Percentiles rank a stretch among this genome's conserved stretches.
Evolutionary conservation across 2,329 filamentous ascomycete genomes (phyloP).

Genomic region (Capronia coronata): DNA sequence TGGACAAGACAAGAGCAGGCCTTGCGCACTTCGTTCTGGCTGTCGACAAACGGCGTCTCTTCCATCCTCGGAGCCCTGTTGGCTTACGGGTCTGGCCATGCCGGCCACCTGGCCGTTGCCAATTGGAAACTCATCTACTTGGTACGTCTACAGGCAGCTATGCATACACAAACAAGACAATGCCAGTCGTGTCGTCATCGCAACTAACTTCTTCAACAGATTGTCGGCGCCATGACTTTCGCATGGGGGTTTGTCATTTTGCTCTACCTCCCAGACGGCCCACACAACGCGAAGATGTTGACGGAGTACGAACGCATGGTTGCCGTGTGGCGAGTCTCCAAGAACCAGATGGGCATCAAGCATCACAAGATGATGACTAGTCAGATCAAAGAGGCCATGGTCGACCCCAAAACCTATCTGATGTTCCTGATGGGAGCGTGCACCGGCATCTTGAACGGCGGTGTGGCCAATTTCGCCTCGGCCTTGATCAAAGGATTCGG

Average conservation of each 20-base stretch:
- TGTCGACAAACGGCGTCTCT: constrained; percentile 36
- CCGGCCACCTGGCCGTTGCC: constrained; percentile 26
- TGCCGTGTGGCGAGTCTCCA: constrained; percentile 38
- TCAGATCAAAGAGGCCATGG: constrained; percentile 37
- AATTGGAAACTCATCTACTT: constrained; percentile 40
- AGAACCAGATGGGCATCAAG: constrained; percentile 41
- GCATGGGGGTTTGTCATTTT: constrained; percentile 36
- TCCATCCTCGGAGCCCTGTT: constrained; percentile 36
- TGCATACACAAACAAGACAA: too few species aligned
- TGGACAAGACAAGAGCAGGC: constrained; percentile 37
- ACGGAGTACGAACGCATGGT: constrained; percentile 37
- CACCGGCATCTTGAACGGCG: constrained; percentile 47
- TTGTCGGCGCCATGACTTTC: constrained; percentile 41
- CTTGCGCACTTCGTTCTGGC: constrained; percentile 34
- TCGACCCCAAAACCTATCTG: constrained; percentile 37
- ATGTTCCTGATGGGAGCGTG: constrained; percentile 39
- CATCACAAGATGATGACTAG: constrained; percentile 33
- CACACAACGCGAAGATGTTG: constrained; percentile 36
- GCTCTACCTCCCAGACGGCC: constrained; percentile 36
- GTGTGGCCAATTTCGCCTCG: constrained; percentile 45
- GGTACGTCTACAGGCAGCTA: constrained; percentile 4
- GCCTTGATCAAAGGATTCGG: constrained; percentile 43
- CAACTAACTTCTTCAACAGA: constrained; percentile 19
- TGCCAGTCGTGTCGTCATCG: too few species aligned
- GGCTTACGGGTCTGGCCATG: constrained; percentile 34